Base-by-base conservation (phyloP, 1,284 basidiomycete genomes). In the Apiotrichum sp. region DNA sequence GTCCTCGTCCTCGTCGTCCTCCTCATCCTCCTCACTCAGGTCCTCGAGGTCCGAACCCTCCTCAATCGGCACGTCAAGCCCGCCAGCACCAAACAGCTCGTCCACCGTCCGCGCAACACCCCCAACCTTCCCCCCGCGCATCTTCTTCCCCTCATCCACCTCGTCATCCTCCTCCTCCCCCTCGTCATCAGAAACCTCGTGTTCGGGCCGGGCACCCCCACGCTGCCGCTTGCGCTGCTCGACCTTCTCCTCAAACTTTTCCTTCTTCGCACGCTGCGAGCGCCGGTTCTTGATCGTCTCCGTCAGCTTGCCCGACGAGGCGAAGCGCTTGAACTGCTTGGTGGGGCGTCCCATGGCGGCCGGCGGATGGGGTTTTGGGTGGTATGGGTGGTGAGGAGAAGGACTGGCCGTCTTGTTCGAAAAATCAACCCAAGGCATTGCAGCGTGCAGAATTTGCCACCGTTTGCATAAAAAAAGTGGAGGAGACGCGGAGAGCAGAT, bases 321-420 rank as follows among this genome's bases (percentile, higher is more conserved):
- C 87, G 65, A 93, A 93, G 78, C 93, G 92, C 69, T 87, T 85
- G 14, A 86, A 87, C 1, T 88, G 83, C 75, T 92, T 92, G 36
- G 81, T 77, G 33, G 82, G 80, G 63, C 80, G 81, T 29, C 77
- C 82, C 85, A 86, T 86, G 41, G 35, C 66, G 55, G 53, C 22
- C 53, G 46, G 31, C 31, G 11, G 40, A 13, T 40, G 29, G 31
- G 6, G 40, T 53, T 38, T 38, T 38, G 32, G 29, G 14, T 16
- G 29, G 10, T 14, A 22, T 45, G 31, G 16, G 43, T 5, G 14
- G 43, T 9, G 13, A 33, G 6, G 11, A 41, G 10, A 6, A 41
- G 11, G 6, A 11, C 40, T 14, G 40, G 40, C 6, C 31, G 42
- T 44, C 7, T 22, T n/a, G 6, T 8, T 14, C 3, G 31, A 11